Base-by-base conservation (phyloP, 352 stramenopile species). In the Phytophthora melonis region DNA sequence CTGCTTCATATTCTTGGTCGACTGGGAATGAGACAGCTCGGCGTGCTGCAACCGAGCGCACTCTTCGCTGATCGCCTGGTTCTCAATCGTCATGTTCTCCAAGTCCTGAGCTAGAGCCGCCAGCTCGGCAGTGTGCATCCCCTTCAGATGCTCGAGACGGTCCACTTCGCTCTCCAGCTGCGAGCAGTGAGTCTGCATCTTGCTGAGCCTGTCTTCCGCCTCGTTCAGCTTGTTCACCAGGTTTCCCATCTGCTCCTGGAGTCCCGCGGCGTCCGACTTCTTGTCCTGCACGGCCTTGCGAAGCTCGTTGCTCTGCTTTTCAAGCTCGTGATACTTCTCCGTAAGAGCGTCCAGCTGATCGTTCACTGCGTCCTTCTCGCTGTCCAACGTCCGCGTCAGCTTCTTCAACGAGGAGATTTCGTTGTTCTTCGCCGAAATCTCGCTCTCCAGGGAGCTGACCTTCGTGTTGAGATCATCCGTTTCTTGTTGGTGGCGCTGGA, bases 11-110 rank as follows among this genome's bases (percentile, higher is more conserved):
- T 62, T 81, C 23, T 75, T 84, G 1, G 66, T 74, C 1, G 85
- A 92, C 39, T 92, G 80, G 7, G 79, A 86, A 45, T 81, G 79
- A 2, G 77, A 83, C 9, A 90, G 81, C 3, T 90, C 74, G 3
- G 78, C 68, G 47, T 75, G 81, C 76, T 94, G 87, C 18, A 95
- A 66, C 0, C 86, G 78, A 6, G 76, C 83, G 56, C 88, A 95
- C 43, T 96, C 89, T 68, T 94, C 88, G 55, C 83, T 93, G n/a
- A 96, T 79, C 25, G 84, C 85, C 61, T 96, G 89, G 56, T 96
- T 96, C 47, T 96, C 89, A 21, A 95, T 76, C 10, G 88, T 96
- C 89, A 96, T 96, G 65, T 96, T 94, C 58, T 96, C 88, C 39
- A 96, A 70, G 60, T 96, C 89, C 70, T 94, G 88, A 10, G 79